Conservation (phyloP, 1,284 basidiomycete genomes). For the Apiotrichum montevideense region DNA sequence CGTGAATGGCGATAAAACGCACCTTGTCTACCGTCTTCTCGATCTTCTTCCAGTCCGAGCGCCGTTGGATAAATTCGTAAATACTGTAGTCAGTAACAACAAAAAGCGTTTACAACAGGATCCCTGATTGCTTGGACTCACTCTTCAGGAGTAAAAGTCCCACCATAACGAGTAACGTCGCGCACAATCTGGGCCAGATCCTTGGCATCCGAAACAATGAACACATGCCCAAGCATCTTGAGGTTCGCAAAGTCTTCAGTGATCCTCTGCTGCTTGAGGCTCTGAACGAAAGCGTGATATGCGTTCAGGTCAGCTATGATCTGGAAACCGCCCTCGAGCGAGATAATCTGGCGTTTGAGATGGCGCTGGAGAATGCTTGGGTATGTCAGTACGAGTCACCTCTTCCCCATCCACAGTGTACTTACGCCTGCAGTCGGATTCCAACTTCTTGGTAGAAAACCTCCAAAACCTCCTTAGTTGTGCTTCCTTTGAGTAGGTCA, state of each 20-base stretch:
- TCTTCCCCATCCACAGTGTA: constrained; percentile 5
- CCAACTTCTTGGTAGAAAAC: constrained; percentile 98
- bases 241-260: constrained; percentile 83
- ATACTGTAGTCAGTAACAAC: constrained; percentile 52
- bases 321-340: constrained; percentile 85
- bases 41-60: constrained; percentile 95
- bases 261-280: constrained; percentile 62
- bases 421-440: constrained; percentile 78
- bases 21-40: constrained; percentile 91
- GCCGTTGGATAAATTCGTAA: constrained; percentile 86
- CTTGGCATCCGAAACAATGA: constrained; percentile 75
- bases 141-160: constrained; percentile 84
- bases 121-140: constrained; percentile 38
- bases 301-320: constrained; percentile 93
- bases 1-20: constrained; percentile 31
- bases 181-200: constrained; percentile 90
- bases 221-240: constrained; percentile 95
- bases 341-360: constrained; percentile 93
- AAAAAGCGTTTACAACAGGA: not conserved
- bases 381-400: not conserved
- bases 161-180: constrained; percentile 88
- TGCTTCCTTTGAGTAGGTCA: constrained; percentile 80
- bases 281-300: constrained; percentile 80
- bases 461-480: constrained; percentile 90
- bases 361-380: constrained; percentile 87